Evolutionary conservation across 1,139 yeast species (phyloP).

Genomic region (Magnusiomyces tetraspermus): DNA sequence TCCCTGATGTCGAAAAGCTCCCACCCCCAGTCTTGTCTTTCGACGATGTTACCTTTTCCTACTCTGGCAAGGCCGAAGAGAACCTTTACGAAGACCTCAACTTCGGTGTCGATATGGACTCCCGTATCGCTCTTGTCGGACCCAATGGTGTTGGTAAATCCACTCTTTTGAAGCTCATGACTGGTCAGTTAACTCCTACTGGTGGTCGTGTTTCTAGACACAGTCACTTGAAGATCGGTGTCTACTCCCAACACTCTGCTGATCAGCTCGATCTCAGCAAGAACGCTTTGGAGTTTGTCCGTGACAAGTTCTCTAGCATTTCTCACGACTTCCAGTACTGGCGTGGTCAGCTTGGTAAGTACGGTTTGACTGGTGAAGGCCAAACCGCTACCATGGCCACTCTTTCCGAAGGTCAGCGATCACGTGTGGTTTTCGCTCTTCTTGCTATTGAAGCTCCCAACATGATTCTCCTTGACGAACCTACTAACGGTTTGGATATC

Average conservation of each 20-base stretch:
- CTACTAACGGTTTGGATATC: slow-evolving; percentile 98
- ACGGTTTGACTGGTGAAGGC: slow-evolving; percentile 97
- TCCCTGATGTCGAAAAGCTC: slow-evolving; percentile 92
- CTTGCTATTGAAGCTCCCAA: slow-evolving; percentile 93
- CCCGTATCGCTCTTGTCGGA: slow-evolving; percentile 95
- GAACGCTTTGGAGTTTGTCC: slow-evolving; percentile 91
- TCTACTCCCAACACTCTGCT: slow-evolving; percentile 97
- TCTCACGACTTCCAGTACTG: slow-evolving; percentile 99
- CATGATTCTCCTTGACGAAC: slow-evolving; percentile 92
- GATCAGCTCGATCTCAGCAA: slow-evolving; percentile 94
- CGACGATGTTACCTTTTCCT: slow-evolving; percentile 88
- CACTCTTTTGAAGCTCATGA: slow-evolving; percentile 89
- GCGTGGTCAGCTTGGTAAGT: slow-evolving; percentile 97
- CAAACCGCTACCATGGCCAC: slow-evolving; percentile 99
- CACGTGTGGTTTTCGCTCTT: slow-evolving; percentile 95
- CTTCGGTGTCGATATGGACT: slow-evolving; percentile 99
- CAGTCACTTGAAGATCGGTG: slow-evolving; percentile 96
- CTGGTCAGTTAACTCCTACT: slow-evolving; percentile 85
- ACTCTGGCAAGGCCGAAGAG: slow-evolving; percentile 79
- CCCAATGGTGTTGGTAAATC: slow-evolving; percentile 99
- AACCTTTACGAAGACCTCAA: slow-evolving; percentile 83
- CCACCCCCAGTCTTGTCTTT: slow-evolving; percentile 99
- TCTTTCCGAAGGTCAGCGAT: slow-evolving; percentile 96
- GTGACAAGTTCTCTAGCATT: slow-evolving; percentile 78
- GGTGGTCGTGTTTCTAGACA: slow-evolving; percentile 94